Evolutionary conservation across 2,329 filamentous ascomycete genomes (phyloP).

Genomic region (Diaporthe sp.): DNA sequence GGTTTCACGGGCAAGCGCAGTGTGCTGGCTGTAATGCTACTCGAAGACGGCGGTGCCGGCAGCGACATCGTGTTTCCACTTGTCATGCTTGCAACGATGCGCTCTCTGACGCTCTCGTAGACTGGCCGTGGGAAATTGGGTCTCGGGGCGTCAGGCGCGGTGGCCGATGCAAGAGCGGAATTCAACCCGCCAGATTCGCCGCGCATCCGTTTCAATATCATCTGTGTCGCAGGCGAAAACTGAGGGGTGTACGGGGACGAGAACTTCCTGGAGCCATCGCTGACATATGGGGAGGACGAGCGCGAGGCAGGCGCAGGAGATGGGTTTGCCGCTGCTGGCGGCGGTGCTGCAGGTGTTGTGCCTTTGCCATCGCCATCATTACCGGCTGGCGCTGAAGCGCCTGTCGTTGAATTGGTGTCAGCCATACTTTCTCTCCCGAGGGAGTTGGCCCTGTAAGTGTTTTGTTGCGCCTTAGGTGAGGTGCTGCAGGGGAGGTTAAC

Average conservation of each 20-base stretch:
- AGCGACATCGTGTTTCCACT: conserved; percentile 54
- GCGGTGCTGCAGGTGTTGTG: conserved; percentile 14
- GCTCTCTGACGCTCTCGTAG: conserved; percentile 56
- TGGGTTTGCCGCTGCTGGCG: conserved; percentile 13
- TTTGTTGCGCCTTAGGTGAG: neutral
- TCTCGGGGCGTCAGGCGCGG: conserved; percentile 31
- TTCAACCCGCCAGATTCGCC: conserved; percentile 46
- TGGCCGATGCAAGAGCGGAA: conserved; percentile 47
- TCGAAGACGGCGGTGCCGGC: conserved; percentile 44
- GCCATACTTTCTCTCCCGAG: conserved; percentile 9
- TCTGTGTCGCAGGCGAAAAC: conserved; percentile 42
- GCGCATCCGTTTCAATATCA: conserved; percentile 45
- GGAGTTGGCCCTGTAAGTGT: neutral
- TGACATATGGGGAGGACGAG: neutral
- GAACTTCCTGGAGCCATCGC: conserved; percentile 55
- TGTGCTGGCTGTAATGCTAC: conserved; percentile 26
- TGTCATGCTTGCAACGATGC: conserved; percentile 57
- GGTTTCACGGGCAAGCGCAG: conserved; percentile 35
- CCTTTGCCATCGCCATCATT: neutral
- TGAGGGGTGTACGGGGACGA: conserved; percentile 65
- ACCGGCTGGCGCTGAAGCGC: neutral
- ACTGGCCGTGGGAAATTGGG: conserved; percentile 50
- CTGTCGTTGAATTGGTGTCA: neutral
- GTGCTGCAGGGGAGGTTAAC: neutral
- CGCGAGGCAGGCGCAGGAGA: conserved; percentile 7